These are phyloP conservation scores for Melaleuca quinquenervia DNA, from an alignment of 345 rosid species.

Conservation along the genomic window DNA sequence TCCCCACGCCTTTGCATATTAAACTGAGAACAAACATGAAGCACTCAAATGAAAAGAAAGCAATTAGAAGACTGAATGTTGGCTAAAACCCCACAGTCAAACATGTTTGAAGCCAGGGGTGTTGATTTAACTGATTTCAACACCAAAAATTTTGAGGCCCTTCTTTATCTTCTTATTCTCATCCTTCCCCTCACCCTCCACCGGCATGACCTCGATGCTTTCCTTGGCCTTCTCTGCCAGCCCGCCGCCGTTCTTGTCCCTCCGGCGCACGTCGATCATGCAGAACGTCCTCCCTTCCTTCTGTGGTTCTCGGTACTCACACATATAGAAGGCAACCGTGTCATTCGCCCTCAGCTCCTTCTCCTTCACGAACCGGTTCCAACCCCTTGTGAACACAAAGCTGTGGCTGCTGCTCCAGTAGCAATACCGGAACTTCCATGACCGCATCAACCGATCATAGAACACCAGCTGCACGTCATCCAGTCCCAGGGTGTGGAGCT, in stretches of 20 bases:
- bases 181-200: background rate
- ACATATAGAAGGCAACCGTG: constrained; percentile 30
- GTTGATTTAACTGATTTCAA: constrained; percentile 11
- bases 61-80: background rate
- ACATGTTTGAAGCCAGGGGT: background rate
- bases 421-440: constrained; percentile 80
- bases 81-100: background rate
- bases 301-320: constrained; percentile 8
- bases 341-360: constrained; percentile 49
- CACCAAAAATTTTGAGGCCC: constrained; percentile 39
- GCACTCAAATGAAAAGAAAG: background rate
- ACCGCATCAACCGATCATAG: constrained; percentile 50
- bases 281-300: constrained; percentile 7
- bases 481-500: background rate
- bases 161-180: background rate
- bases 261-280: constrained; percentile 26
- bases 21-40: background rate
- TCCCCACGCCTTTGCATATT: background rate
- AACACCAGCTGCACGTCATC: constrained; percentile 39
- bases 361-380: constrained; percentile 68
- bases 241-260: background rate
- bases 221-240: background rate
- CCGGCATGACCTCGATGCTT: background rate
- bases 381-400: constrained; percentile 80
- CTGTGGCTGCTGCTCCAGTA: constrained; percentile 91